Evolutionary conservation across 805 yeast species (phyloP), one percentile per base, ranked within the genome.

Genomic region (Kazachstania kunashirensis): DNA sequence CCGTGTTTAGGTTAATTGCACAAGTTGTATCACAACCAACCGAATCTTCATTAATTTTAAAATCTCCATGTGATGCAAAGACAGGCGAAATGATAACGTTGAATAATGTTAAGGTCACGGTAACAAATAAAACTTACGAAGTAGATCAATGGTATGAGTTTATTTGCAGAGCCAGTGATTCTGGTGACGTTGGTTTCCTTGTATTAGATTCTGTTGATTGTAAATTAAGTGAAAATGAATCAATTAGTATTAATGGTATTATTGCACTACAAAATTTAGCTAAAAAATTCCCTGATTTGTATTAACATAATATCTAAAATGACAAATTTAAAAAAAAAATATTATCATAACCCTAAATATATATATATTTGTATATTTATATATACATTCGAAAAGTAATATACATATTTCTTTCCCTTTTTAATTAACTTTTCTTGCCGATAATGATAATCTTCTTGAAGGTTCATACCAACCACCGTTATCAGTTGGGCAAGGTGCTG

Each of bases 401-500:
- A 19, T 12, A 15, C 18, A 13, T 4, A 24, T 26, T 5, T 15
- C n/a, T 8, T 15, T 10, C 8, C 1, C 9, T 20, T 17, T 16
- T 14, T 38, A 31, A 32, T 55, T 54, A 16, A 51, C 30, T 40
- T 56, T 57, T 38, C 60, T 50, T 7, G 53, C 51, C 15, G 58
- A 45, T 29, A 56, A 42, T 13, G 55, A 39, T 34, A 75, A 64
- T 51, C 74, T 68, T 19, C 64, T 63, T 37, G 71, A 62, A 2
- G 92, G 83, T n/a, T 75, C 64, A 57, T 79, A 75, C 76, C 74
- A 68, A 48, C 83, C 69, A 40, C 70, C 69, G 40, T 66, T 62
- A 32, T 60, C 70, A 23, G 78, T 71, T 5, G 92, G 89, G 52
- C 71, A 68, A 5, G 77, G 71, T 8, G 88, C 88, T 4, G 73